A percentile compares a stretch with the other conserved stretches of the same genome.
Conservation (phyloP, 306 rosid species). For the Cucurbita maxima region DNA sequence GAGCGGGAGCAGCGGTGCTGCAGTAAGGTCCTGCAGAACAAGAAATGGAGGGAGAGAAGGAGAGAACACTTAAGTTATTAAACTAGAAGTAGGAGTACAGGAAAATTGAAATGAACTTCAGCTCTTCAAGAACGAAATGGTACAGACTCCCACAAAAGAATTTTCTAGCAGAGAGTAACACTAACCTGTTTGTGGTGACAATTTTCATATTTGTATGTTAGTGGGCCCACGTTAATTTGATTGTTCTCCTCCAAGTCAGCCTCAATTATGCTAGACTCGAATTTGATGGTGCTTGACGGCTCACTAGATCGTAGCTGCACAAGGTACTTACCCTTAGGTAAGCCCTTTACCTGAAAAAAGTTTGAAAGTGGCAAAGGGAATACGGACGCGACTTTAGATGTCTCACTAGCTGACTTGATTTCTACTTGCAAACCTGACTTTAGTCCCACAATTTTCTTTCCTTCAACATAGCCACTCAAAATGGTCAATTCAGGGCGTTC, state of each 20-base stretch:
- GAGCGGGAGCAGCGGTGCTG: constrained; percentile 88
- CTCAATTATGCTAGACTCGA: constrained; percentile 73
- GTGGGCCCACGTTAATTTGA: constrained; percentile 77
- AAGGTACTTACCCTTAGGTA: constrained; percentile 74
- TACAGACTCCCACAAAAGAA: neutral
- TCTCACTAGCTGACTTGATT: constrained; percentile 71
- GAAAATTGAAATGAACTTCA: neutral
- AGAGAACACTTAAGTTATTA: neutral
- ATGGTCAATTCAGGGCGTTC: constrained; percentile 92
- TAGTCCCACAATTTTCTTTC: constrained; percentile 60
- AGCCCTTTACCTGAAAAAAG: constrained; percentile 85
- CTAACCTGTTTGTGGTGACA: constrained; percentile 73
- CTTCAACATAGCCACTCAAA: constrained; percentile 85
- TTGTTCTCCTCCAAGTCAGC: constrained; percentile 60
- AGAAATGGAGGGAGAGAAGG: neutral
- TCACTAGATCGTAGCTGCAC: constrained; percentile 62
- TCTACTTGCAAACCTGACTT: constrained; percentile 58
- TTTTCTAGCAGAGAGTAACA: neutral
- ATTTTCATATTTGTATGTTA: constrained; percentile 46
- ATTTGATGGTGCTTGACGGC: constrained; percentile 49
- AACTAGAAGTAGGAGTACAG: neutral
- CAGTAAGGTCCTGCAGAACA: constrained; percentile 65
- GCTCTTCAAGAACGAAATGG: neutral
- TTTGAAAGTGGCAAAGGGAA: constrained; percentile 84
- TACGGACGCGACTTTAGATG: constrained; percentile 39